Evolutionary conservation across 2,329 filamentous ascomycete species (phyloP), one percentile per base, ranked within the genome.

Genomic region (Akanthomyces uredinophilus): DNA sequence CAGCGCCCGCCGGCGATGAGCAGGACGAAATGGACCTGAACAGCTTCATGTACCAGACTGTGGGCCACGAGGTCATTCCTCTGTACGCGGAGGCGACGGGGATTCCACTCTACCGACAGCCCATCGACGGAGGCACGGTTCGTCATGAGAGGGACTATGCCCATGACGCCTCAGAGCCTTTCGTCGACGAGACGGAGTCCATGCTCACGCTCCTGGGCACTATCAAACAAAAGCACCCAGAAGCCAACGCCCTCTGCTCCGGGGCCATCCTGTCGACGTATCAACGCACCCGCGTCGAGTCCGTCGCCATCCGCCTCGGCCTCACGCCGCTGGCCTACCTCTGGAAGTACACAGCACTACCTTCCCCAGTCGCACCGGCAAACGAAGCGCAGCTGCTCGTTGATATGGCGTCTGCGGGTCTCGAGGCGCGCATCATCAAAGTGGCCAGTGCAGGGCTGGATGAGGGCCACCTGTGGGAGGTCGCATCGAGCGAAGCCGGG

Each of bases 41-140:
- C 75, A 97, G 93, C 78, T 98, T 95, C 86, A 99, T 99, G 95
- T 99, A 98, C 80, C 95, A 99, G 79, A 99, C 95, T 3, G 91
- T 97, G 64, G 95, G 95, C 14, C 92, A 98, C 75, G 83, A 86
- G 63, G 80, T 97, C 20, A 88, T 98, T 62, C 92, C 93, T 2
- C 82, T 96, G 18, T 98, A 97, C 72, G 87, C 88, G 64, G 75
- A 84, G 53, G 92, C 91, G 39, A 87, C 96, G 1, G 86, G 83
- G 0, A 81, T 98, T 39, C 94, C 94, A 27, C 81, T 99, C 2
- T 97, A 95, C 75, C 87, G 95, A 22, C 85, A 88, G 68, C 79
- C 86, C 59, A 97, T 98, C 67, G 72, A 74, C 1, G 95, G 94
- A 46, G 79, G 77, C 5, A 89, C 91, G 1, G 81, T 89, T 24